These are phyloP conservation scores for Yamadazyma philogaea DNA, from an alignment of 805 yeast genomes.

Conservation along the genomic window DNA sequence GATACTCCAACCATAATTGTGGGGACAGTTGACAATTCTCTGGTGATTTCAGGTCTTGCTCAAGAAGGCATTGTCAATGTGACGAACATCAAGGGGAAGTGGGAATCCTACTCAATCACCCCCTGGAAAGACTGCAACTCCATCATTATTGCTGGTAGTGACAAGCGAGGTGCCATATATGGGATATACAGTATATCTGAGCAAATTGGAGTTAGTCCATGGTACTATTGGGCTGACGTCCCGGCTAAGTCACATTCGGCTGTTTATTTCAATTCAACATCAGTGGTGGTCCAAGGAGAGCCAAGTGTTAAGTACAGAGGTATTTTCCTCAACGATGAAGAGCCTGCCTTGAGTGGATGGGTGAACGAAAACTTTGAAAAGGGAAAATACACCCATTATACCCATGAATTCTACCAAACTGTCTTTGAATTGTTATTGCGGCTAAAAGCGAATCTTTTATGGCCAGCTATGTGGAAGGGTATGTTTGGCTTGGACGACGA, in stretches of 20 bases:
- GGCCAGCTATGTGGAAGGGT: conserved; percentile 20
- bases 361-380: conserved; percentile 12
- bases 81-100: conserved; percentile 14
- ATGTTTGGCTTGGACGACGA: conserved; percentile 19
- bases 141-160: conserved; percentile 18
- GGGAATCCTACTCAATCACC: conserved; percentile 16
- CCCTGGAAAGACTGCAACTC: conserved; percentile 10
- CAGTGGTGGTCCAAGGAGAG: conserved; percentile 13
- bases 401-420: conserved; percentile 16
- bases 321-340: conserved; percentile 18
- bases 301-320: conserved; percentile 18
- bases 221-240: conserved; percentile 19
- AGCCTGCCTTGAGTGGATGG: conserved; percentile 18
- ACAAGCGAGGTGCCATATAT: conserved; percentile 18
- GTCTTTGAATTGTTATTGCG: conserved; percentile 16
- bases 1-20: conserved; percentile 12
- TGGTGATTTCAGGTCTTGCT: conserved; percentile 11
- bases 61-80: conserved; percentile 9
- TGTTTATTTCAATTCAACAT: conserved; percentile 11
- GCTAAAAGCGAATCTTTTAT: conserved; percentile 16
- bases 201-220: conserved; percentile 18
- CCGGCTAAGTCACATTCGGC: conserved; percentile 10
- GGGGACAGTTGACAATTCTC: conserved; percentile 17
- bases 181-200: conserved; percentile 18
- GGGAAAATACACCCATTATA: conserved; percentile 14